A percentile compares a stretch with the other conserved stretches of the same genome.
Conservation (phyloP, 495 filamentous ascomycete species). For the Niebla homalea region DNA sequence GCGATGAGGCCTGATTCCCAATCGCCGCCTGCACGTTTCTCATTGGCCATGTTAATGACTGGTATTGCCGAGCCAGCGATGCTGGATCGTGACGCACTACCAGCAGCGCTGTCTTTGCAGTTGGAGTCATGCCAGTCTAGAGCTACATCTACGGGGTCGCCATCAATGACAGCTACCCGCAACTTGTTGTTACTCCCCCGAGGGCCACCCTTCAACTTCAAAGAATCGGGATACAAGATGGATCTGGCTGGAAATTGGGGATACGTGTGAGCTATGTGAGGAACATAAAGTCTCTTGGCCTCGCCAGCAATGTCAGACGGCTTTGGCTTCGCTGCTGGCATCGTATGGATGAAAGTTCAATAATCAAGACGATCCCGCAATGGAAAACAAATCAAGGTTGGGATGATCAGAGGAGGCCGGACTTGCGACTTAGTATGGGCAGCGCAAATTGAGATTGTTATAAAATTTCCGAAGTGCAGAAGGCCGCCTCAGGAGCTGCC, state of each 20-base stretch:
- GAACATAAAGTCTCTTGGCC: conserved; percentile 51
- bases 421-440: neutral
- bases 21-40: conserved; percentile 59
- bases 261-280: conserved; percentile 39
- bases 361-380: neutral
- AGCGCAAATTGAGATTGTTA: no score
- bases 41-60: conserved; percentile 62
- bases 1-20: conserved; percentile 63
- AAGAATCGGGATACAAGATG: conserved; percentile 24
- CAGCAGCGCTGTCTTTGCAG: neutral
- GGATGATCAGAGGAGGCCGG: neutral
- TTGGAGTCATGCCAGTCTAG: conserved; percentile 41
- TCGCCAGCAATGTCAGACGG: conserved; percentile 58
- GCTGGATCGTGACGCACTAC: neutral
- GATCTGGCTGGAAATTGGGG: conserved; percentile 37
- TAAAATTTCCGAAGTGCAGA: no score
- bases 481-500: no score
- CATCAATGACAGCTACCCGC: conserved; percentile 40
- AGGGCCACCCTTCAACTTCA: conserved; percentile 17
- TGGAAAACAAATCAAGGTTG: neutral
- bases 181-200: conserved; percentile 16
- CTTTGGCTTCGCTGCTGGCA: conserved; percentile 50
- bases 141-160: conserved; percentile 57
- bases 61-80: conserved; percentile 32
- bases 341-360: conserved; percentile 16